phyloP scores from a whole-genome alignment of 1,284 basidiomycete species.

The Pseudozyma hubeiensis region DNA sequence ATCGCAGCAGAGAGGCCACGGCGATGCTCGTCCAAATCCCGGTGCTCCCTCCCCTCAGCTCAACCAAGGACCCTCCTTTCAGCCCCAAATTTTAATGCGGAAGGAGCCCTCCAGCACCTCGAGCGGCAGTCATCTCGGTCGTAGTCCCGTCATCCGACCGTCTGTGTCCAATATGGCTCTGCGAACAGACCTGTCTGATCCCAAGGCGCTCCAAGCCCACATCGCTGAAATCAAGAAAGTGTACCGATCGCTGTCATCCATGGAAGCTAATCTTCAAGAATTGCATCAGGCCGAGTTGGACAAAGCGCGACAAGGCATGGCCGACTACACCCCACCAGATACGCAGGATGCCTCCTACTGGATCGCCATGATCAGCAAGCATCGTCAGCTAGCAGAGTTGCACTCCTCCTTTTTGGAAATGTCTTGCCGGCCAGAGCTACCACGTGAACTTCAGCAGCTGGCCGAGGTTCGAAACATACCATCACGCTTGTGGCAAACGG shows the following conservation, averaged over 20 bases:
- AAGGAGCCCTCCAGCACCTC: conserved; percentile 27
- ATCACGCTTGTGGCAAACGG: conserved; percentile 89
- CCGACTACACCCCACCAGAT: conserved; percentile 31
- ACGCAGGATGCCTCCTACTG: conserved; percentile 50
- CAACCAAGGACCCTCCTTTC: conserved; percentile 6
- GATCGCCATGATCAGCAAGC: conserved; percentile 44
- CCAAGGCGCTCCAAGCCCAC: conserved; percentile 64
- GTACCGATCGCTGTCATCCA: conserved; percentile 79
- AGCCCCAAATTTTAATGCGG: conserved; percentile 39
- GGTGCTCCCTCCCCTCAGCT: conserved; percentile 22
- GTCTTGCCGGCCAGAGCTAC: conserved; percentile 85
- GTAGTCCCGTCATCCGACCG: conserved; percentile 34
- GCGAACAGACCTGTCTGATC: conserved; percentile 25
- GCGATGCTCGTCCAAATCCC: conserved; percentile 20
- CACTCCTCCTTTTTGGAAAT: conserved; percentile 89
- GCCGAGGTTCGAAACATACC: conserved; percentile 95
- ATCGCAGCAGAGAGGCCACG: conserved; percentile 33
- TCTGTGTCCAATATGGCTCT: conserved; percentile 27
- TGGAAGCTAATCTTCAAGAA: conserved; percentile 79
- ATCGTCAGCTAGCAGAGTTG: conserved; percentile 81
- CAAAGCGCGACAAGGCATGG: conserved; percentile 19
- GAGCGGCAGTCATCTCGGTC: conserved; percentile 17
- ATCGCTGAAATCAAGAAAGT: conserved; percentile 81
- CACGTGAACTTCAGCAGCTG: conserved; percentile 85
- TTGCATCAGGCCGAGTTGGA: conserved; percentile 50